Evolutionary conservation across 306 rosid genomes (phyloP), one percentile per base, ranked within the genome.

Genomic region (Neltuma alba): DNA sequence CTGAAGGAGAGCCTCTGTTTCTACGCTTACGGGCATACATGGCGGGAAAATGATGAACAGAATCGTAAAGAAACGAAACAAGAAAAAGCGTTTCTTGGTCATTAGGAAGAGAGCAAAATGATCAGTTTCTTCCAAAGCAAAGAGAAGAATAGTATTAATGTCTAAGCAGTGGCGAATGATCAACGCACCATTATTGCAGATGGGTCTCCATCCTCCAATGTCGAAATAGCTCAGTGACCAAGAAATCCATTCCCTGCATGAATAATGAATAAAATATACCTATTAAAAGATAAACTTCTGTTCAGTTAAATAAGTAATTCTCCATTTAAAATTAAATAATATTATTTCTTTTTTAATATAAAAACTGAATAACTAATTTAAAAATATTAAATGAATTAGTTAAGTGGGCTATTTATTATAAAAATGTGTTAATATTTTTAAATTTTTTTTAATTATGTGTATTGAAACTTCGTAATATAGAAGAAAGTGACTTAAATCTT

Each of bases 1-100:
- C 34, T 83, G 83, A 66, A 92, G 85, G 60, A 94, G 91, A 28
- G 92, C 92, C 44, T 61, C 60, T 9, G 83, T 84, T 79, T 94
- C 93, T 34, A 76, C 65, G 21, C 60, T 78, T 30, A 62, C 79
- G 76, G 92, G 45, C 82, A 40, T 25, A 78, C 85, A 80, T 15
- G 87, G 89, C 69, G 86, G 91, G 85, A 89, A 87, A 81, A 87
- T 40, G 72, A 77, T 47, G 25, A 87, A 60, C 65, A 82, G 63
- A 21, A 74, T 7, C 20, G 76, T 50, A 20, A 79, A 34, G 62
- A 78, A 75, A 28, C 41, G 85, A 70, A 72, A 37, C 8, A 74
- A 38, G 57, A 61, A 65, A 76, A 72, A 27, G 25, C 75, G 61
- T 41, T 25, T 25, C 9, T 82, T 79, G 34, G 88, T 84, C 97